Base-by-base conservation (phyloP, 495 filamentous ascomycete species). In the Aspergillus nanangensis region DNA sequence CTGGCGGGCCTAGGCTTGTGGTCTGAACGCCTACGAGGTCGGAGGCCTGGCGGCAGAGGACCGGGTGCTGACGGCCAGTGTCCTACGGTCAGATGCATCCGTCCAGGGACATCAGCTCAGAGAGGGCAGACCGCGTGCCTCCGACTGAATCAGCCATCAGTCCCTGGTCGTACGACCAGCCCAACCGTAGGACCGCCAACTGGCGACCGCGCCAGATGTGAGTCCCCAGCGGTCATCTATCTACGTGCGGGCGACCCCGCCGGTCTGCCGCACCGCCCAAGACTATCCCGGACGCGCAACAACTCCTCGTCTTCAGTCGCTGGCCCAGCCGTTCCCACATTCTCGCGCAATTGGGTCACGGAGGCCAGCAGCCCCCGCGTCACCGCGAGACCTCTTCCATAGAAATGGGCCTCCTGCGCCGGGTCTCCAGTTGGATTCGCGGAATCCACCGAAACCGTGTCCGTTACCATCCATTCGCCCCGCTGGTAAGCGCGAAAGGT, bases 401-500 rank as follows among this genome's bases (percentile, higher is more conserved):
- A 29, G 25, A 29, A 29, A 29, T 29, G 25, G 34, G 14, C 34
- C 17, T 36, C 34, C 34, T 36, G 34, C 11, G 7, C 34, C 34
- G 11, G 17, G 34, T 36, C 34, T 14, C 15, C 34, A 36, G 15
- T 7, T 36, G 34, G 34, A 18, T 39, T 4, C 4, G 18, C 38
- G 19, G 20, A 24, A 24, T 24, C 19, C 22, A 41, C 22, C 14
- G 22, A 41, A 2, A 41, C 38, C 19, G 13, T 15, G 38, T 41
- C 38, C 38, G 3, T 41, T 21, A 5, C 13, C 22, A 2, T 24
- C 38, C 38, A 41, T 41, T 27, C 38, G 5, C 38, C 38, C 13
- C 38, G 38, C 19, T 24, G 38, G 38, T 41, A 41, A 41, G 19
- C 38, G 38, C n/a, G 19, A 41, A 41, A 41, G 8, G 22, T 41